Conservation (phyloP, 768 basidiomycete genomes). For the Clavulina sp. region DNA sequence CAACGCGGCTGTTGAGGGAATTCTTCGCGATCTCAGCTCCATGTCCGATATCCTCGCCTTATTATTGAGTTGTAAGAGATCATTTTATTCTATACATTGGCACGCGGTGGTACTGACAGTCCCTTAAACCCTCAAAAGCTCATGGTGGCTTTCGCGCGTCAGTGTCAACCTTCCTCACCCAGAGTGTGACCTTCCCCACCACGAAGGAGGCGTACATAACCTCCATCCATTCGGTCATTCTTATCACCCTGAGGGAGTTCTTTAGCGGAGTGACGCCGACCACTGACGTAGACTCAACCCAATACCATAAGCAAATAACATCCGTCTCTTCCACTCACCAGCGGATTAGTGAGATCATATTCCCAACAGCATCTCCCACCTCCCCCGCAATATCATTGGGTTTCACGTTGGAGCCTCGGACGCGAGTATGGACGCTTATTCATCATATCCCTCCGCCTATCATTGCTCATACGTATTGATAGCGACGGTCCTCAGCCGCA, state of each 20-base stretch:
- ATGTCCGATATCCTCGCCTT: not conserved
- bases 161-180: not conserved
- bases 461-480: no score
- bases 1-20: not conserved
- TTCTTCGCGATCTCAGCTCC: not conserved
- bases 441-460: no score
- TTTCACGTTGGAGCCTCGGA: no score
- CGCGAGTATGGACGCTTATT: no score
- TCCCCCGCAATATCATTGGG: no score
- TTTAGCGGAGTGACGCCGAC: no score
- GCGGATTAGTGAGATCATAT: no score
- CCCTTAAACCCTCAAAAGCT: not conserved
- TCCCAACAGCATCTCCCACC: no score
- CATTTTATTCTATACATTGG: not conserved
- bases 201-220: not conserved
- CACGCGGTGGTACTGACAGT: not conserved
- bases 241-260: not conserved
- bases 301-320: no score
- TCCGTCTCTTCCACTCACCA: no score
- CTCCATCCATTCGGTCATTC: not conserved
- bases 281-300: no score
- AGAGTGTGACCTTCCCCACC: not conserved
- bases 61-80: not conserved
- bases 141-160: not conserved
- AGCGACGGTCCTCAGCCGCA: no score